These are phyloP conservation scores for Apocynum venetum DNA, from an alignment of 257 asterid species.

Conservation along the genomic window DNA sequence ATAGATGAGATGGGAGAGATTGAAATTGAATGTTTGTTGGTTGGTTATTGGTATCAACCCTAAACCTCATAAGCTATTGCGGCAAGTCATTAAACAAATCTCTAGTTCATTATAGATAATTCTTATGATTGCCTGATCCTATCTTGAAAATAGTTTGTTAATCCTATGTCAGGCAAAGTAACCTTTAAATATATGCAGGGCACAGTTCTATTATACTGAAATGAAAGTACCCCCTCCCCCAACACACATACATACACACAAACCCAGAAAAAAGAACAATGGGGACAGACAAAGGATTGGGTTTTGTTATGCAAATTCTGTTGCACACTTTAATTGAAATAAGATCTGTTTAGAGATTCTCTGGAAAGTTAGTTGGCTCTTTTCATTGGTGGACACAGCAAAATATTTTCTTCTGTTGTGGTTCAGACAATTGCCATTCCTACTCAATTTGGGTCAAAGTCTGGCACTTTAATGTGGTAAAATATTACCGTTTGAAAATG, in stretches of 20 bases:
- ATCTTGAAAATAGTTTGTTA: background rate
- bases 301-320: background rate
- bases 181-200: background rate
- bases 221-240: background rate
- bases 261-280: too few relatives aligned
- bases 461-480: background rate
- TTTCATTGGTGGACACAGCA: background rate
- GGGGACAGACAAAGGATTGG: too few relatives aligned
- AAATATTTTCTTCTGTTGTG: background rate
- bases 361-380: background rate
- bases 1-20: background rate
- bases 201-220: background rate
- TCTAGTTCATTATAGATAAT: background rate
- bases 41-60: background rate
- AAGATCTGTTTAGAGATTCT: background rate
- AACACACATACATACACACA: too few relatives aligned
- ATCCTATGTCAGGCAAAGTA: background rate
- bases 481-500: background rate
- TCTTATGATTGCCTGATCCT: background rate
- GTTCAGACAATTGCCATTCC: background rate
- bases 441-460: background rate
- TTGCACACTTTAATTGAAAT: background rate
- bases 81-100: background rate
- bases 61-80: background rate
- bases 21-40: background rate